Evolutionary conservation across 2,329 filamentous ascomycete genomes (phyloP).

Genomic region (Diaporthe sp.): DNA sequence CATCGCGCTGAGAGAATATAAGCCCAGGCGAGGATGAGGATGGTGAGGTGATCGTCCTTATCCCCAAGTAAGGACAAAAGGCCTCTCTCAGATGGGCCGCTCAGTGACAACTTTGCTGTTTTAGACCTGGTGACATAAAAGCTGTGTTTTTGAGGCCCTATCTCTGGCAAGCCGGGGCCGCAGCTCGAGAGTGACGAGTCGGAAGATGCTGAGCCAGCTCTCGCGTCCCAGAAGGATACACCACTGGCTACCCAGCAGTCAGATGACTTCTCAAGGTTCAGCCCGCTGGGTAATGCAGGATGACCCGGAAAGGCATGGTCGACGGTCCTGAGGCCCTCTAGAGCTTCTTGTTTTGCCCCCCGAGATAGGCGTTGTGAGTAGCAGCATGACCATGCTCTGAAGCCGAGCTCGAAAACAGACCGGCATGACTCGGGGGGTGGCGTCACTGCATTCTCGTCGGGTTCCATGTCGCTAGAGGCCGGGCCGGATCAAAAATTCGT

Average conservation of each 20-base stretch:
- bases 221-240: slow-evolving; percentile 16
- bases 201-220: background rate
- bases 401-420: slow-evolving; percentile 27
- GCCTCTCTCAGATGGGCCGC: background rate
- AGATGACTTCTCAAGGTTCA: slow-evolving; percentile 11
- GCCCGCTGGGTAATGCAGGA: background rate
- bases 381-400: background rate
- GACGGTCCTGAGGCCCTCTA: background rate
- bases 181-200: background rate
- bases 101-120: background rate
- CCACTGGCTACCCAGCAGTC: slow-evolving; percentile 10
- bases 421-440: background rate
- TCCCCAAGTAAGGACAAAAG: slow-evolving; percentile 1
- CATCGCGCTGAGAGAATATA: slow-evolving; percentile 29
- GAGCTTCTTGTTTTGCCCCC: background rate
- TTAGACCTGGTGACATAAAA: background rate
- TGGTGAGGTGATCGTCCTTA: slow-evolving; percentile 2
- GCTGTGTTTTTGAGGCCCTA: background rate
- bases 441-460: slow-evolving; percentile 13
- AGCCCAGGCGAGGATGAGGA: slow-evolving; percentile 17
- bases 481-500: background rate
- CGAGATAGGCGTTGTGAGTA: background rate
- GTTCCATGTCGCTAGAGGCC: background rate
- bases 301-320: background rate
- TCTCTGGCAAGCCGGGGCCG: background rate